phyloP scores from a whole-genome alignment of 495 filamentous ascomycete genomes.

The Penicillium robsamsonii region DNA sequence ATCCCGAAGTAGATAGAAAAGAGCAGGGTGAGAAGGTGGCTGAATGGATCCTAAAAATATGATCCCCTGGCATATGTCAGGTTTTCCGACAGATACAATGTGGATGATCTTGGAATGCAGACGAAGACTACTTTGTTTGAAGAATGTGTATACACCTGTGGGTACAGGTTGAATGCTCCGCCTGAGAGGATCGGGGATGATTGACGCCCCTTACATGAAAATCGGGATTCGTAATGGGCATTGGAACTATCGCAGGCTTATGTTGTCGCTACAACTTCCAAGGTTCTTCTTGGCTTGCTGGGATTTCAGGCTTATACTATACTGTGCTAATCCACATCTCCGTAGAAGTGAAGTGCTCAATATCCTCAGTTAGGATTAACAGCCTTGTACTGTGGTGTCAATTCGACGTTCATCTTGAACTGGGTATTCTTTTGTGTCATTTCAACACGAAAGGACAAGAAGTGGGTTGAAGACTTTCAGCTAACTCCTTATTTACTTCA shows the following conservation, averaged over 20 bases:
- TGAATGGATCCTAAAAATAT: background rate
- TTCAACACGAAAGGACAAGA: background rate
- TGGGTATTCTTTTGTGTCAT: background rate
- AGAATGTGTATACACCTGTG: conserved; percentile 14
- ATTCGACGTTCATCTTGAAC: background rate
- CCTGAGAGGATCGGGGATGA: background rate
- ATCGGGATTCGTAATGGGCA: background rate
- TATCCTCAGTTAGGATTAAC: background rate
- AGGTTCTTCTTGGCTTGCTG: background rate
- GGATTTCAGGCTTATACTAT: background rate
- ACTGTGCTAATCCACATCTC: background rate
- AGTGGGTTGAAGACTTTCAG: no score
- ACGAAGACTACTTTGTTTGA: background rate
- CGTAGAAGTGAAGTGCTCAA: background rate
- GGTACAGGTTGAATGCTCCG: background rate
- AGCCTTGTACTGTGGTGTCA: background rate
- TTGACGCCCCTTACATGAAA: conserved; percentile 16
- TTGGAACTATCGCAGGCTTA: background rate
- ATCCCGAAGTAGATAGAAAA: conserved; percentile 5
- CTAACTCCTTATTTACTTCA: background rate
- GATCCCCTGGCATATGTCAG: conserved; percentile 1
- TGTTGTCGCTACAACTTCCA: background rate
- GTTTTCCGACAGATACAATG: background rate
- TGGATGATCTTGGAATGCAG: conserved; percentile 12
- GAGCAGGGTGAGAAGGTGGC: background rate